A percentile compares a stretch with the other conserved stretches of the same genome.
Evolutionary conservation across 1,284 basidiomycete species (phyloP).

Genomic region (Ustilago esculenta): DNA sequence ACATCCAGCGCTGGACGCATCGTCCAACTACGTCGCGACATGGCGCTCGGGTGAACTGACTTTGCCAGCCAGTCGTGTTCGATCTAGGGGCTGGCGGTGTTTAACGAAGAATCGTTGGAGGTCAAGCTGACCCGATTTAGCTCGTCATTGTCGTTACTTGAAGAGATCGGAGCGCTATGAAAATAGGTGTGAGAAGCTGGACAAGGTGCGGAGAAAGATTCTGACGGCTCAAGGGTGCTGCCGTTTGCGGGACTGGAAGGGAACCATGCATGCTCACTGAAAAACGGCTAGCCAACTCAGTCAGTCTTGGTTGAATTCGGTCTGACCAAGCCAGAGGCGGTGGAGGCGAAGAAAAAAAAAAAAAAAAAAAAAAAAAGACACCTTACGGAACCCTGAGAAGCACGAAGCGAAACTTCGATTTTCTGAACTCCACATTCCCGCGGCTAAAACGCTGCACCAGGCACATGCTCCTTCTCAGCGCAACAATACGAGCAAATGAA

Average conservation of each 20-base stretch:
- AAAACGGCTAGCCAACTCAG: not conserved
- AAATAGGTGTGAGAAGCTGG: too few relatives aligned
- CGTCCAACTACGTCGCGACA: conserved; percentile 10
- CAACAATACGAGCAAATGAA: too few relatives aligned
- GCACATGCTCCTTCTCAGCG: too few relatives aligned
- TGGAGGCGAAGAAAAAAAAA: not conserved
- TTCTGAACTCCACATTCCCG: conserved; percentile 2
- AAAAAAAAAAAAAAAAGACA: conserved; percentile 2
- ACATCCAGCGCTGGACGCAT: conserved; percentile 1
- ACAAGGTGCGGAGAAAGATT: not conserved
- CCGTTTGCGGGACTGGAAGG: too few relatives aligned
- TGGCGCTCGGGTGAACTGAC: not conserved
- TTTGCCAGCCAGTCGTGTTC: not conserved
- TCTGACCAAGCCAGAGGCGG: too few relatives aligned
- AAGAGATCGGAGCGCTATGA: too few relatives aligned
- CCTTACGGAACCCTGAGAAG: too few relatives aligned
- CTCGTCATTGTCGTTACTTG: conserved; percentile 1
- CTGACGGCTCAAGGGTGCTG: too few relatives aligned
- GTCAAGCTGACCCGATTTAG: not conserved
- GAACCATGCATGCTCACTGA: too few relatives aligned
- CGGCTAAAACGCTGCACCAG: too few relatives aligned
- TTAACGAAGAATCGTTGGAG: not conserved
- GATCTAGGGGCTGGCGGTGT: not conserved
- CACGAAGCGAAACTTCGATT: conserved; percentile 1
- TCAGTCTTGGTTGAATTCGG: not conserved